Base-by-base conservation (phyloP, 768 basidiomycete species). In the Xerocomellus intermedius region DNA sequence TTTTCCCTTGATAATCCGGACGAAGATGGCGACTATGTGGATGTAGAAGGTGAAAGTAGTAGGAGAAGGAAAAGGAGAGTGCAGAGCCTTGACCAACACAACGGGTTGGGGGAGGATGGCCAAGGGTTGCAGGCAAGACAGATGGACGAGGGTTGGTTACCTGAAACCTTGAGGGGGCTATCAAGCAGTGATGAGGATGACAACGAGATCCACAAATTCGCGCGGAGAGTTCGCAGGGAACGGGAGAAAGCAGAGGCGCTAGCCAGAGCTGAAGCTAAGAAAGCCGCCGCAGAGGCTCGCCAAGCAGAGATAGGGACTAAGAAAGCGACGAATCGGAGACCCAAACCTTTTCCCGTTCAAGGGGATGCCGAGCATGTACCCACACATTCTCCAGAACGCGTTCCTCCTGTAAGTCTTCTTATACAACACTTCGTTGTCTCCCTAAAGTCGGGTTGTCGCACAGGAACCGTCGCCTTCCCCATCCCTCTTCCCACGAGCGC, bases 131-230 rank as follows among this genome's bases (percentile, higher is more conserved):
- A 33, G 8, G 32, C 24, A 35, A 22, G 42, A 36, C 50, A 48
- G 22, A 42, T 12, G 9, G 50, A 48, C 17, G 54, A 54, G 35
- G 63, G 59, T 10, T 70, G 66, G 54, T 67, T 74, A 51, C 72
- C 75, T n/a, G 72, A 70, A 24, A 60, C 73, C 19, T 66, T 82
- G 42, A 71, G 69, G 43, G 73, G 63, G 24, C 50, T 75, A 22
- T 64, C 75, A 14, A 73, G 71, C 41, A 75, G 74, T n/a, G 80
- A 80, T 16, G 76, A 77, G 12, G 78, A 77, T 12, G 72, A 71
- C 24, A 67, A 69, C 8, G 62, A 72, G 28, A 62, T 74, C 49
- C 63, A 62, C 8, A 68, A 58, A 12, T 57, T 75, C 7, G 68
- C 68, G 10, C 74, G 61, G 48, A 75, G 69, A 54, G 70, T 67